phyloP scores from a whole-genome alignment of 371 early-diverging fungal genomes.

The Apophysomyces ossiformis region DNA sequence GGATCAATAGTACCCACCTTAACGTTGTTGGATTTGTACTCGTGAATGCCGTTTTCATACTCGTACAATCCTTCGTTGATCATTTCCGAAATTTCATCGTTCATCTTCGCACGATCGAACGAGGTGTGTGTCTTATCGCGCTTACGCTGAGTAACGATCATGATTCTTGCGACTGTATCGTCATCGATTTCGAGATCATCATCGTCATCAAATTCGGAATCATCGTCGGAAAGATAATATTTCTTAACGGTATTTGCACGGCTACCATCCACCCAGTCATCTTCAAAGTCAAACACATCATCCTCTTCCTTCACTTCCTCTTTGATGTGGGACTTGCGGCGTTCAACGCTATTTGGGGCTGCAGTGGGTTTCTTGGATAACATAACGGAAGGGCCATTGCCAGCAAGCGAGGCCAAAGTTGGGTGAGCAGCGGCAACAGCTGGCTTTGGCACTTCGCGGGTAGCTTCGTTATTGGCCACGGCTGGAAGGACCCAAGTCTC shows the following conservation, averaged over 20 bases:
- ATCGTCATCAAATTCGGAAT: constrained; percentile 66
- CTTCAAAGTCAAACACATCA: constrained; percentile 80
- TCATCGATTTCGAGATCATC: constrained; percentile 80
- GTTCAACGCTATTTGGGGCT: constrained; percentile 27
- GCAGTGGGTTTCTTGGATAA: constrained; percentile 17
- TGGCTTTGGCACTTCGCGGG: constrained; percentile 14
- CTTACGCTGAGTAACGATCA: constrained; percentile 92
- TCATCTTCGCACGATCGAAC: constrained; percentile 82
- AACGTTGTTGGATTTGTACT: constrained; percentile 33
- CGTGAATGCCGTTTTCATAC: constrained; percentile 80
- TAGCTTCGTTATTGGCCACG: constrained; percentile 10
- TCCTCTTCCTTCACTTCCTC: constrained; percentile 58
- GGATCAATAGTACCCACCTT: constrained; percentile 74
- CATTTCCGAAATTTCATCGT: constrained; percentile 89
- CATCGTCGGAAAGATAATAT: constrained; percentile 69
- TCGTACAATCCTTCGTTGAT: constrained; percentile 94
- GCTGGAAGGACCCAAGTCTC: constrained; percentile 70
- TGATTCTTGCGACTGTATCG: constrained; percentile 82
- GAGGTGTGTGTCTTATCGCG: constrained; percentile 73
- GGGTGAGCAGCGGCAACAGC: constrained; percentile 38
- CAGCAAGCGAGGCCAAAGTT: constrained; percentile 50
- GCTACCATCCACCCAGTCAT: constrained; percentile 58
- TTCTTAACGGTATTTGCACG: constrained; percentile 65
- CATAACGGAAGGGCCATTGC: constrained; percentile 9
- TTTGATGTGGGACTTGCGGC: constrained; percentile 25